These are phyloP conservation scores for Carnegiea gigantea DNA, from an alignment of 179 eudicot genomes.

Conservation along the genomic window DNA sequence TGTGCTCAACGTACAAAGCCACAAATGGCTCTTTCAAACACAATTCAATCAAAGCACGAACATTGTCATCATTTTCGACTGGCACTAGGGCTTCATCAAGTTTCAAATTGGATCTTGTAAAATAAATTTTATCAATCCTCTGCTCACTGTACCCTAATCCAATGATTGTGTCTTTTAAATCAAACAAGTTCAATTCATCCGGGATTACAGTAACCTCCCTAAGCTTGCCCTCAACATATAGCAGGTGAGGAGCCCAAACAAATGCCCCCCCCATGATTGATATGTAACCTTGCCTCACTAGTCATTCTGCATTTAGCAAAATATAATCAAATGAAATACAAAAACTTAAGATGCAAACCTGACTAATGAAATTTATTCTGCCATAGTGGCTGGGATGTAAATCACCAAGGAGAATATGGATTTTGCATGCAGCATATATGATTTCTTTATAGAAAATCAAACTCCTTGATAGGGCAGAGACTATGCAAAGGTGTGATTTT, in stretches of 20 bases:
- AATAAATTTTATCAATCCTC: background rate
- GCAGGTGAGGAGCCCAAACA: background rate
- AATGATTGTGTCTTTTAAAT: background rate
- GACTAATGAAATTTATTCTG: too few relatives aligned
- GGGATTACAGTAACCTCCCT: background rate
- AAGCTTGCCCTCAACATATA: background rate
- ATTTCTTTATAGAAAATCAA: too few relatives aligned
- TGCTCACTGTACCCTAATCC: background rate
- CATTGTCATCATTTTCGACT: background rate
- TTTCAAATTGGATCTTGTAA: background rate
- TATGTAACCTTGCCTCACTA: background rate
- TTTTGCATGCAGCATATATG: too few relatives aligned
- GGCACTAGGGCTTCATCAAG: background rate
- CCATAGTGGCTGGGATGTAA: background rate
- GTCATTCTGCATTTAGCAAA: background rate
- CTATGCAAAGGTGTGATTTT: too few relatives aligned
- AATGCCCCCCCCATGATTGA: background rate
- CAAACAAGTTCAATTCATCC: background rate
- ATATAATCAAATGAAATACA: too few relatives aligned
- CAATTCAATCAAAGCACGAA: background rate
- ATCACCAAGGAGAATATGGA: background rate
- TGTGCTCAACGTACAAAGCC: background rate
- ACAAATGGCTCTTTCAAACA: background rate
- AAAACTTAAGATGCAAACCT: too few relatives aligned
- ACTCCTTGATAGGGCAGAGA: too few relatives aligned